Evolutionary conservation across 768 basidiomycete species (phyloP), one percentile per base, ranked within the genome.

Genomic region (Leccinum uliginosum): DNA sequence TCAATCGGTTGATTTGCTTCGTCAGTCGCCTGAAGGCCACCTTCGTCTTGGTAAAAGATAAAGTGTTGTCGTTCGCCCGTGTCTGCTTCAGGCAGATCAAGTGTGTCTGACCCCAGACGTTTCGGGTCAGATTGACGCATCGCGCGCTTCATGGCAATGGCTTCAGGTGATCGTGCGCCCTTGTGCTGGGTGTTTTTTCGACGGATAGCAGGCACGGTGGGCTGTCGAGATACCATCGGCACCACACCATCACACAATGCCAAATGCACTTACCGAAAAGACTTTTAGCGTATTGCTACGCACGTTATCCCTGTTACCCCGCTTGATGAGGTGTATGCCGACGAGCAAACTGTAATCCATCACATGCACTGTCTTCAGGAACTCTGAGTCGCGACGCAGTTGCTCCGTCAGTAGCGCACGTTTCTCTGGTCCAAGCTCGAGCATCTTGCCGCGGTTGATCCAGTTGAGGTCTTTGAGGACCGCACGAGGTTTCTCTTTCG

Each of bases 321-420:
- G 76, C 62, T 78, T 81, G 83, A 95, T 86, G 65, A 87, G 89
- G 73, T 99, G 97, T 48, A 97, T 91, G 1, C 97, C 97, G 15
- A 98, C 86, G 45, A 99, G 80, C 24, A 99, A 75, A 61, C 89
- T 92, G 70, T 99, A 98, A 71, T 98, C 97, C 95, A 98, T 98
- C 55, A 99, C 95, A 45, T 83, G 75, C 19, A 97, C 78, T 61
- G 73, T 72, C 74, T 89, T 89, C 70, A 99, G 72, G 62, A 98
- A 83, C 73, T 91, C 92, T 21, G 86, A 79, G 66, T 99, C 97
- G 51, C 94, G 76, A 60, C 89, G 76, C 35, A 99, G 73, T 76
- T 99, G 97, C 71, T 98, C 97, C 12, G 88, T 85, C 67, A 99
- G 76, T 53, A 96, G 72, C 4, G 93, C 93, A 47, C 90, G 76